Percentiles rank a stretch among this genome's conserved stretches.
These are phyloP conservation scores for Diddensiella santjacobensis DNA, from an alignment of 805 yeast genomes.

Conservation along the genomic window DNA sequence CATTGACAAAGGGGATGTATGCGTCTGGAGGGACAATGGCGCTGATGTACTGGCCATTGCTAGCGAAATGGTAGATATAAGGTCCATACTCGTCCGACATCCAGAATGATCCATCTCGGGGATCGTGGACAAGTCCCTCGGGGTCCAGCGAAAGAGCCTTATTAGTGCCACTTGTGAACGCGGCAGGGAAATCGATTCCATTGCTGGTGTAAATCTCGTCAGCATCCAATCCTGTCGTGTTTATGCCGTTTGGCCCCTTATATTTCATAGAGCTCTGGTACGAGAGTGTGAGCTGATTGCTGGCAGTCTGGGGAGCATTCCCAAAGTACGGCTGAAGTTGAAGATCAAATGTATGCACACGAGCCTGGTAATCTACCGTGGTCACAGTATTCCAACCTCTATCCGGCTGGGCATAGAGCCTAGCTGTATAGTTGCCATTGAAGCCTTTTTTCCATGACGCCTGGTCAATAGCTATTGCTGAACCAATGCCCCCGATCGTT, in stretches of 20 bases:
- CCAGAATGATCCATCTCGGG: conserved; percentile 17
- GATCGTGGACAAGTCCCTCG: conserved; percentile 18
- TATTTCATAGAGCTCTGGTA: conserved; percentile 10
- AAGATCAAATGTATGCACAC: conserved; percentile 14
- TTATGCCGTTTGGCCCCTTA: conserved; percentile 16
- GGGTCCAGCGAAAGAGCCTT: conserved; percentile 12
- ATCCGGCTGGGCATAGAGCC: conserved; percentile 20
- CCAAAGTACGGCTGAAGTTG: conserved; percentile 15
- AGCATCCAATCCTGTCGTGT: conserved; percentile 20
- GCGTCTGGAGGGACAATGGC: conserved; percentile 21
- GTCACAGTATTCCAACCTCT: conserved; percentile 21
- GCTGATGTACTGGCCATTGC: conserved; percentile 7
- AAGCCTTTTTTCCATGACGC: conserved; percentile 5
- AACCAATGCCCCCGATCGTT: conserved; percentile 21
- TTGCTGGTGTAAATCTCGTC: conserved; percentile 8
- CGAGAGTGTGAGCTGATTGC: conserved; percentile 10
- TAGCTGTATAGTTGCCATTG: conserved; percentile 16
- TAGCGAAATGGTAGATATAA: conserved; percentile 16
- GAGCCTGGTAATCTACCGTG: conserved; percentile 16
- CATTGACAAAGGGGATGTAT: conserved; percentile 15
- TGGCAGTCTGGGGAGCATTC: neutral
- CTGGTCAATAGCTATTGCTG: conserved; percentile 19
- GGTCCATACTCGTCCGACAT: conserved; percentile 21
- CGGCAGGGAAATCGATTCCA: conserved; percentile 17
- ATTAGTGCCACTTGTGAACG: conserved; percentile 4